Evolutionary conservation across 2,329 filamentous ascomycete genomes (phyloP).

Genomic region (Nemania diffusa): DNA sequence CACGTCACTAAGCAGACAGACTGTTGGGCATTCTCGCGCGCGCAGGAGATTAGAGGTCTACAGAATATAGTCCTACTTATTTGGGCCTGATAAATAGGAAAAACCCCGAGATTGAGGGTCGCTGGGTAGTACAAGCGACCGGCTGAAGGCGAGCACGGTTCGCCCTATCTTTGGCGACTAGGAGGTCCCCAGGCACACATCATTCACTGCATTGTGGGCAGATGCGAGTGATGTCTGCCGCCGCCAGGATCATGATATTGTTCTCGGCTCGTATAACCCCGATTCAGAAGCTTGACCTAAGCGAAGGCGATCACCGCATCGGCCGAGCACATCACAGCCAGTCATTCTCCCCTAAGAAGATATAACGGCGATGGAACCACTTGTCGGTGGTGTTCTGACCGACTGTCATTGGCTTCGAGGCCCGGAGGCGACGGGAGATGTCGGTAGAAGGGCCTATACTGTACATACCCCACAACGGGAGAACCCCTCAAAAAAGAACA

Average conservation of each 20-base stretch:
- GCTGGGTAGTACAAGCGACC: conserved; percentile 32
- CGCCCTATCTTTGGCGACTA: conserved; percentile 29
- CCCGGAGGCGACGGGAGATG: conserved; percentile 41
- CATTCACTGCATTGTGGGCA: conserved; percentile 33
- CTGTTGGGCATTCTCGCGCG: conserved; percentile 22
- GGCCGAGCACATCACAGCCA: conserved; percentile 36
- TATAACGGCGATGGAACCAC: conserved; percentile 38
- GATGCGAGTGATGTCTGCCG: conserved; percentile 35
- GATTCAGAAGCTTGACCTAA: conserved; percentile 39
- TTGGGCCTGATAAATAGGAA: conserved; percentile 30
- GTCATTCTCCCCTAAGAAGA: conserved; percentile 33
- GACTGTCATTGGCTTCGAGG: conserved; percentile 39
- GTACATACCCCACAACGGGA: conserved; percentile 40
- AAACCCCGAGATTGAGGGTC: conserved; percentile 32
- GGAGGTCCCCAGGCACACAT: conserved; percentile 18
- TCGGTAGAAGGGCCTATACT: conserved; percentile 40
- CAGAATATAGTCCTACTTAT: conserved; percentile 23
- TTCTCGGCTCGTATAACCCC: conserved; percentile 35
- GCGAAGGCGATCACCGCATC: conserved; percentile 40
- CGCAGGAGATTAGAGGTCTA: conserved; percentile 26
- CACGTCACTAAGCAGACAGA: conserved; percentile 32
- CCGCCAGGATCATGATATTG: conserved; percentile 37
- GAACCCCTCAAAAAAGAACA: conserved; percentile 37
- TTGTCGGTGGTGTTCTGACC: conserved; percentile 38
- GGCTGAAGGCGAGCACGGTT: conserved; percentile 36